These are phyloP conservation scores for Mycena belliarum DNA, from an alignment of 768 basidiomycete genomes.

Conservation along the genomic window DNA sequence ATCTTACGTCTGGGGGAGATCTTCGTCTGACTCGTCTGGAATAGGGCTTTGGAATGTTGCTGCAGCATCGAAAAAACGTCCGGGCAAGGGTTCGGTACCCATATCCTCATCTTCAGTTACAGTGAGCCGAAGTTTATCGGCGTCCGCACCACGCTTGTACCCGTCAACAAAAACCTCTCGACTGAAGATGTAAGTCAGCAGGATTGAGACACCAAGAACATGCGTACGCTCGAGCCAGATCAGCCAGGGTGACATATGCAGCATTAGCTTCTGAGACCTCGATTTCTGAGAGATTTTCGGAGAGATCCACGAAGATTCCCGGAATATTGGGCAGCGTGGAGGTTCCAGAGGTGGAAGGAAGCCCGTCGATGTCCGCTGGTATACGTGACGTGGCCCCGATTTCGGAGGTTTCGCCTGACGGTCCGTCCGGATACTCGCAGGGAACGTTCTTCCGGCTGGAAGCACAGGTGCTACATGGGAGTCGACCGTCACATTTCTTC, in stretches of 20 bases:
- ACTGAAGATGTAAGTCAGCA: neutral
- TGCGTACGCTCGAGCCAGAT: neutral
- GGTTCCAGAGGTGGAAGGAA: too few relatives aligned
- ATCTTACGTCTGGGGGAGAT: conserved; percentile 1
- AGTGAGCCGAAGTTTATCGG: neutral
- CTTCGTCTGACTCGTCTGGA: too few relatives aligned
- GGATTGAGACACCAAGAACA: neutral
- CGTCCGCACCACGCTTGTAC: neutral
- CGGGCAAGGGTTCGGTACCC: neutral
- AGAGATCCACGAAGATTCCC: neutral
- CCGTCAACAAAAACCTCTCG: neutral
- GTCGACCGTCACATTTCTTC: conserved; percentile 11
- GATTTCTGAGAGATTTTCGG: neutral
- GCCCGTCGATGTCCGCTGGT: too few relatives aligned
- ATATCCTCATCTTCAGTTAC: neutral
- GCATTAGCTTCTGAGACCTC: too few relatives aligned
- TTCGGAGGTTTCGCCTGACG: neutral
- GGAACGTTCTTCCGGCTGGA: neutral
- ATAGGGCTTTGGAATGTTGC: neutral
- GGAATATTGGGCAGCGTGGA: too few relatives aligned
- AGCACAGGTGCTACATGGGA: conserved; percentile 8
- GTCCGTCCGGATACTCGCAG: conserved; percentile 11
- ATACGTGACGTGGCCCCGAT: too few relatives aligned
- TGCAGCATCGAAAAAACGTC: neutral
- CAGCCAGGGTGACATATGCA: neutral